Base-by-base conservation (phyloP, 139 green algal genomes). In the Microglena sp. region DNA sequence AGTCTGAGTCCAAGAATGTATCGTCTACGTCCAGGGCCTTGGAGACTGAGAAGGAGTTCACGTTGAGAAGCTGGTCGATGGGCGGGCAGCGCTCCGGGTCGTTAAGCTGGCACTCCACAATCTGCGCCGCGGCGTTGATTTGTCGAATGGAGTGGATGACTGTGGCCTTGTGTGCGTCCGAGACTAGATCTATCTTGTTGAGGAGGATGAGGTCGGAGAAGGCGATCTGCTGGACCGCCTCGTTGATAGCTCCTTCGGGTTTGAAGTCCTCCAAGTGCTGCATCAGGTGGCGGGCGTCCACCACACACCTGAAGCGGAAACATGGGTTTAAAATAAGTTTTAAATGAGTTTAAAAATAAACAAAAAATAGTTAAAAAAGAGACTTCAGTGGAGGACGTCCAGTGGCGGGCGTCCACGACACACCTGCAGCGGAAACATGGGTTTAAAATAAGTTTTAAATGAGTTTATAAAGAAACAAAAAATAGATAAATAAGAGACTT, bases 161-260 rank as follows among this genome's bases (percentile, higher is more conserved):
- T 6, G 61, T 33, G 5, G 71, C 58, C 28, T 81, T 67, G 69
- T 86, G 72, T 26, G 77, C 72, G 1, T 71, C 66, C 18, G 33
- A 60, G 3, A 93, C 78, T 22, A 92, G 60, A 31, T 91, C 85
- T 0, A 76, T 79, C 69, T 96, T 96, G 80, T 96, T 96, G 0
- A 96, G 77, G 24, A 96, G 76, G 4, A 95, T 78, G 8, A 87
- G 75, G 73, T 96, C 90, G 1, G 83, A 84, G 67, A 95, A 95
- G 0, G 90, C 89, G 8, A 96, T 72, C 71, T 96, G 89, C 67
- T 92, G 75, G 45, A 79, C 70, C 3, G 75, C 77, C 62, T 89
- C 82, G 53, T 89, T 89, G 27, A 89, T 74, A 5, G 69, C 72
- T 6, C 64, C 74, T 18, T 75, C 60, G 1, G 36, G 26, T n/a